Percentiles rank a stretch among this genome's conserved stretches.
Evolutionary conservation across 495 filamentous ascomycete species (phyloP).

Genomic region (Glonium stellatum): DNA sequence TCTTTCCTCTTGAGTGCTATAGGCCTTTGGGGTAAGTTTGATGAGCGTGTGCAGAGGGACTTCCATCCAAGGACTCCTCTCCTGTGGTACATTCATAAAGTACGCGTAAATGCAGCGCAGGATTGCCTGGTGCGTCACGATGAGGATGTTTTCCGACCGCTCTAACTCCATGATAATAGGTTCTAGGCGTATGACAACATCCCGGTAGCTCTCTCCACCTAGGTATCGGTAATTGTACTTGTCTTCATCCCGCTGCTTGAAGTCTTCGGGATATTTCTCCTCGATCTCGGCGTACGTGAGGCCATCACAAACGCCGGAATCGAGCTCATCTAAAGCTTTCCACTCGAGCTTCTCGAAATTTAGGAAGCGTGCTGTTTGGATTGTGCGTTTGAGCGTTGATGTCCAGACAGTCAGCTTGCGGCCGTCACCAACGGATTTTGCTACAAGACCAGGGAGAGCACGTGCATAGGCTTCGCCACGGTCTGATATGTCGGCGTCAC

Average conservation of each 20-base stretch:
- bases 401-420: constrained; percentile 93
- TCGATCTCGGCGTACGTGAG: constrained; percentile 93
- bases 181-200: constrained; percentile 94
- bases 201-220: constrained; percentile 92
- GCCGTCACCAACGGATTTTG: constrained; percentile 69
- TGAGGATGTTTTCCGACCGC: constrained; percentile 90
- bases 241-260: constrained; percentile 87
- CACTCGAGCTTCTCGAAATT: constrained; percentile 89
- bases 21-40: constrained; percentile 91
- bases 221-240: constrained; percentile 99
- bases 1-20: constrained; percentile 78
- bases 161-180: constrained; percentile 99
- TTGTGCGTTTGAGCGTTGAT: constrained; percentile 86
- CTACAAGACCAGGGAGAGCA: constrained; percentile 72
- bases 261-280: constrained; percentile 85
- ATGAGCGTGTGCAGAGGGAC: constrained; percentile 92
- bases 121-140: constrained; percentile 96
- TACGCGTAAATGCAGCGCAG: constrained; percentile 96
- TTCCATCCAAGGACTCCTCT: constrained; percentile 94
- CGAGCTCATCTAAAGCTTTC: constrained; percentile 97
- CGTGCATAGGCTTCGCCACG: constrained; percentile 81
- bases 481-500: constrained; percentile 79
- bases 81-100: constrained; percentile 93
- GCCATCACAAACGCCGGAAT: constrained; percentile 92
- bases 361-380: constrained; percentile 79